Conservation (phyloP, 768 basidiomycete genomes). For the Neoboletus subvelutipes region DNA sequence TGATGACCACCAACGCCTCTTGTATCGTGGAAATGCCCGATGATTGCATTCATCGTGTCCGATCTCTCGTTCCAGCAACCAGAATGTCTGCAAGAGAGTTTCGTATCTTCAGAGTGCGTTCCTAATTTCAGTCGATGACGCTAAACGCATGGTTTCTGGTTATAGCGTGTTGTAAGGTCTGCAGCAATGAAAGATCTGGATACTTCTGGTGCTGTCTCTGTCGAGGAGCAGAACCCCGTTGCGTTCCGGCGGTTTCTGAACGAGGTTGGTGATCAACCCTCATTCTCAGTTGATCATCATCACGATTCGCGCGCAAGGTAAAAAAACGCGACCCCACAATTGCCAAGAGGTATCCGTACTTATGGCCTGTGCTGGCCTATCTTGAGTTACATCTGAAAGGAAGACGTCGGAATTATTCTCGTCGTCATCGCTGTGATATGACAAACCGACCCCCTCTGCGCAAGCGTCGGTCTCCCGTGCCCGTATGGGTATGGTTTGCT, state of each 20-base stretch:
- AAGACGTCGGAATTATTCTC: background rate
- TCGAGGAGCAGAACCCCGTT: conserved; percentile 14
- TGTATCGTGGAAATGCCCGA: conserved; percentile 11
- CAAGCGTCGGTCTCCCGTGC: background rate
- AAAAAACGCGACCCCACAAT: conserved; percentile 12
- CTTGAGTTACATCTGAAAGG: conserved; percentile 7
- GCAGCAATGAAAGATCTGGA: conserved; percentile 1
- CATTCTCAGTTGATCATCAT: background rate
- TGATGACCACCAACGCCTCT: background rate
- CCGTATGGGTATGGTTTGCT: conserved; percentile 14
- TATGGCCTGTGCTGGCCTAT: conserved; percentile 19
- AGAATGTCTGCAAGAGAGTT: background rate
- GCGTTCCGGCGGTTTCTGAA: conserved; percentile 14
- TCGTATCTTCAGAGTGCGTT: conserved; percentile 8
- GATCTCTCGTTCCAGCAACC: background rate
- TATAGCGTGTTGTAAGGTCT: conserved; percentile 3
- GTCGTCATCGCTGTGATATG: no score
- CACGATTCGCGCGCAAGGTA: conserved; percentile 3
- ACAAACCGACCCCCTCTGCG: background rate
- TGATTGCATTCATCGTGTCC: background rate
- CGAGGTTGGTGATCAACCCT: conserved; percentile 4
- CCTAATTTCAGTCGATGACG: background rate
- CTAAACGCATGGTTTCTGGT: background rate
- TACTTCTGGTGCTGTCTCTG: background rate
- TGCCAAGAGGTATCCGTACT: conserved; percentile 12